These are phyloP conservation scores for Starmerella geochares DNA, from an alignment of 805 yeast species.

Conservation along the genomic window DNA sequence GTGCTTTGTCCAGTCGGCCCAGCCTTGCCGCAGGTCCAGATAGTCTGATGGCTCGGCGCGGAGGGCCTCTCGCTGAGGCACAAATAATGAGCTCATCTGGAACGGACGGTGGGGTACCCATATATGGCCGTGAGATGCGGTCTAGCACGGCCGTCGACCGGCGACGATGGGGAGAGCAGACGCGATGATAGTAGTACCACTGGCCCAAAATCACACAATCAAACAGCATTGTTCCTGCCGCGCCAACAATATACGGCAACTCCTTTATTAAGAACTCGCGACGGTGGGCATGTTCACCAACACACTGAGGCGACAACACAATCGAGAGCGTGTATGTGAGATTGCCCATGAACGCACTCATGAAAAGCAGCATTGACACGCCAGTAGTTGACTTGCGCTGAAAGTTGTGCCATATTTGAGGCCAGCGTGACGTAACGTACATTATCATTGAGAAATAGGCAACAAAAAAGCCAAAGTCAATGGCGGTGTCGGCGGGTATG, in stretches of 20 bases:
- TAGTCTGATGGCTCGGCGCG: not conserved
- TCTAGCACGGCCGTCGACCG: constrained; percentile 16
- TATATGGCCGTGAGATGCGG: constrained; percentile 18
- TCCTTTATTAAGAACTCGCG: constrained; percentile 52
- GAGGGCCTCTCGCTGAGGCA: not conserved
- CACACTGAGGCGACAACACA: constrained; percentile 42
- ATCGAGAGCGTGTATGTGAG: constrained; percentile 67
- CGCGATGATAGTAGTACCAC: constrained; percentile 16
- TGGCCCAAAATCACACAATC: constrained; percentile 44
- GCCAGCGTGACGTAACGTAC: constrained; percentile 70
- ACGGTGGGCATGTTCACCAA: constrained; percentile 33
- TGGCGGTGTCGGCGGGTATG: not conserved
- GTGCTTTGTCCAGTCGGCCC: constrained; percentile 1
- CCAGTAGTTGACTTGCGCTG: constrained; percentile 76
- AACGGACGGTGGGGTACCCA: constrained; percentile 12
- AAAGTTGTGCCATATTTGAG: constrained; percentile 72
- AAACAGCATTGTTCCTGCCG: constrained; percentile 73
- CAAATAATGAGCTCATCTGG: not conserved
- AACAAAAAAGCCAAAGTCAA: constrained; percentile 37
- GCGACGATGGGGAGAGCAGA: constrained; percentile 6
- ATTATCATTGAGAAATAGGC: constrained; percentile 76
- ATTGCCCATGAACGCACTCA: constrained; percentile 71
- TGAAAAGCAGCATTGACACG: constrained; percentile 67
- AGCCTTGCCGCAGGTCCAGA: not conserved
- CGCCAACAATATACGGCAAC: constrained; percentile 72